Percentiles rank a stretch among this genome's conserved stretches.
Conservation (phyloP, 2,329 filamentous ascomycete genomes). For the Fusarium irregulare region DNA sequence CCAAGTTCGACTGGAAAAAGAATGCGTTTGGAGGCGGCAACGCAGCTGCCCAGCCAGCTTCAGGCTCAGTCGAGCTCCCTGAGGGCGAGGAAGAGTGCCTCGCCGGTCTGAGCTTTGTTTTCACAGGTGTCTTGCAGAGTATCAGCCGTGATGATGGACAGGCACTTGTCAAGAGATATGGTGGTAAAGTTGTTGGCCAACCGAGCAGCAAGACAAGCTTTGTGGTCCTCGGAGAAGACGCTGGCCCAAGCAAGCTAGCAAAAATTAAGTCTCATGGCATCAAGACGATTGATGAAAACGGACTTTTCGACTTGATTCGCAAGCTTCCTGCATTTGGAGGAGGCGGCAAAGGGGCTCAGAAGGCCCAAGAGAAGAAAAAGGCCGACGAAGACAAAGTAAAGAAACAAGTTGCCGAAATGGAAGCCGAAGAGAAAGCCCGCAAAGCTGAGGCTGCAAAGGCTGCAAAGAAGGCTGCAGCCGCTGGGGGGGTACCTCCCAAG, state of each 20-base stretch:
- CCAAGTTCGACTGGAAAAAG: slow-evolving; percentile 85
- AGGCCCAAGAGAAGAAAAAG: slow-evolving; percentile 84
- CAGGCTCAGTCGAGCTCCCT: slow-evolving; percentile 77
- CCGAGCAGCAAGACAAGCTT: slow-evolving; percentile 96
- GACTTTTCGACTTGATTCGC: slow-evolving; percentile 86
- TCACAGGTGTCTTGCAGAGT: slow-evolving; percentile 86
- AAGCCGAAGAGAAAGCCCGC: slow-evolving; percentile 77
- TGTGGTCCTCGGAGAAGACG: slow-evolving; percentile 90
- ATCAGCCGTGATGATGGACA: slow-evolving; percentile 88
- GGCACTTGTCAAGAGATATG: slow-evolving; percentile 89
- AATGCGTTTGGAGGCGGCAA: slow-evolving; percentile 67
- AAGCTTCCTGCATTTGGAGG: slow-evolving; percentile 87
- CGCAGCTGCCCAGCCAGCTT: slow-evolving; percentile 69
- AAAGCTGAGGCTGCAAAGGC: slow-evolving; percentile 64
- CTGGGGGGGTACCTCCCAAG: slow-evolving; percentile 41
- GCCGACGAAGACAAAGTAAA: slow-evolving; percentile 86
- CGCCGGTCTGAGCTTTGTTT: slow-evolving; percentile 90
- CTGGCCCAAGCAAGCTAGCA: slow-evolving; percentile 90
- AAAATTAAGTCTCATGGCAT: slow-evolving; percentile 84
- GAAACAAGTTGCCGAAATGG: slow-evolving; percentile 85
- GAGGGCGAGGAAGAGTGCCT: slow-evolving; percentile 89
- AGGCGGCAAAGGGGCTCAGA: slow-evolving; percentile 86
- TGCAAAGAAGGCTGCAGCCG: slow-evolving; percentile 55
- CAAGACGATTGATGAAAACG: slow-evolving; percentile 94
- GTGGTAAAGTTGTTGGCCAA: slow-evolving; percentile 85